These are phyloP conservation scores for Tetrahymena malaccensis DNA, from an alignment of 73 alveolate genomes.

Conservation along the genomic window DNA sequence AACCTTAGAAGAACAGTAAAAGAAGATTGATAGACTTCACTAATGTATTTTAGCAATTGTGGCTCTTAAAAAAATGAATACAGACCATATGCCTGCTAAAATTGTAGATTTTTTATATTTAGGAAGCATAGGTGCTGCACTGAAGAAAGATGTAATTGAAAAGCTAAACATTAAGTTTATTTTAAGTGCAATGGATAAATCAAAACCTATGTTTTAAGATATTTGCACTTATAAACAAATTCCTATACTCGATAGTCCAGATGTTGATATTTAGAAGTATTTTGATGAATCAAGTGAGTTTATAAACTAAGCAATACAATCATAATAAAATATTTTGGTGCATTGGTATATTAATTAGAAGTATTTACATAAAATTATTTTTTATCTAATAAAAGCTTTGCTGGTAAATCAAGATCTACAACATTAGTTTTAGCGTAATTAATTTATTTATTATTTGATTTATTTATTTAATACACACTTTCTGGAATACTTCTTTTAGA, in stretches of 20 bases:
- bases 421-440: constrained; percentile 15
- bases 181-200: constrained; percentile 55
- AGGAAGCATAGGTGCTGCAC: constrained; percentile 65
- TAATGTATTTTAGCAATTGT: neutral
- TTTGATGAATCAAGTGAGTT: constrained; percentile 42
- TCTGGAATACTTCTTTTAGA: neutral
- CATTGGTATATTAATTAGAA: constrained; percentile 38
- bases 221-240: constrained; percentile 36
- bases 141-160: constrained; percentile 30
- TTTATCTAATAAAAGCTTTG: constrained; percentile 20
- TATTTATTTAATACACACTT: neutral
- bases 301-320: constrained; percentile 34
- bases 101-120: constrained; percentile 40
- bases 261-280: constrained; percentile 26
- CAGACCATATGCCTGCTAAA: constrained; percentile 55
- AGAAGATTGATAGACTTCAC: neutral
- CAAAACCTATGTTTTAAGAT: constrained; percentile 55
- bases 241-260: constrained; percentile 49
- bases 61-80: constrained; percentile 53
- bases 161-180: constrained; percentile 51
- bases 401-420: constrained; percentile 47
- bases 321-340: constrained; percentile 38
- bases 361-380: neutral
- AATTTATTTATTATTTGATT: neutral
- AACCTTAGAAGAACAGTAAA: neutral